Evolutionary conservation across 169 alveolate species (phyloP), one percentile per base, ranked within the genome.

Genomic region (Plasmodium vivax): DNA sequence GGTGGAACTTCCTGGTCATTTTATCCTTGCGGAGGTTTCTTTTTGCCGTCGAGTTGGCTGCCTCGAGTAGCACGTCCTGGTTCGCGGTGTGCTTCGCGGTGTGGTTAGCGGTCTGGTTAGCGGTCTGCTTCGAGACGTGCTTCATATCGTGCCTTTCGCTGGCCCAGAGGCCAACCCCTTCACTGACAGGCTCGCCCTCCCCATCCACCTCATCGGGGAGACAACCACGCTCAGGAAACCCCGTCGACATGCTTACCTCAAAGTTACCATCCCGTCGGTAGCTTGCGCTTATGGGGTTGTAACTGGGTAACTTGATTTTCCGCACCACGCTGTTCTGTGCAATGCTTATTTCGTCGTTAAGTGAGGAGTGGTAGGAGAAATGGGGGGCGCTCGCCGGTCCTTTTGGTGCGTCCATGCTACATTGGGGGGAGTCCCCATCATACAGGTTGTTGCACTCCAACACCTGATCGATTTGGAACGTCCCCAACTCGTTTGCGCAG

Each of bases 261-360:
- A 87, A 87, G 68, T 87, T 32, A 23, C 68, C 27, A 12, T 75
- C 71, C 30, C 43, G 54, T n/a, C 14, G 68, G 81, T 75, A 87
- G 23, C 74, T 87, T 51, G 85, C 81, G 8, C 87, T 87, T 75
- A 87, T 77, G 34, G 85, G 85, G 12, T 12, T 75, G 43, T 51
- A 87, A 75, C 43, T 36, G 27, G 72, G 36, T 8, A 77, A 34
- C 32, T 77, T 23, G n/a, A 87, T 75, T 71, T 87, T 54, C 71
- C 43, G 8, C 4, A n/a, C 77, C n/a, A 87, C 16, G 62, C 43
- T 47, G 16, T 47, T 87, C 68, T 87, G 43, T 71, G 43, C 14
- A 84, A 41, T 84, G 45, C 75, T 84, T 32, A 84, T 71, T n/a
- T 84, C 92, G n/a, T 84, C 92, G 77, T 68, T 43, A 71, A 84